These are phyloP conservation scores for Kalmusia sp. DNA, from an alignment of 2,329 filamentous ascomycete species.

Conservation along the genomic window DNA sequence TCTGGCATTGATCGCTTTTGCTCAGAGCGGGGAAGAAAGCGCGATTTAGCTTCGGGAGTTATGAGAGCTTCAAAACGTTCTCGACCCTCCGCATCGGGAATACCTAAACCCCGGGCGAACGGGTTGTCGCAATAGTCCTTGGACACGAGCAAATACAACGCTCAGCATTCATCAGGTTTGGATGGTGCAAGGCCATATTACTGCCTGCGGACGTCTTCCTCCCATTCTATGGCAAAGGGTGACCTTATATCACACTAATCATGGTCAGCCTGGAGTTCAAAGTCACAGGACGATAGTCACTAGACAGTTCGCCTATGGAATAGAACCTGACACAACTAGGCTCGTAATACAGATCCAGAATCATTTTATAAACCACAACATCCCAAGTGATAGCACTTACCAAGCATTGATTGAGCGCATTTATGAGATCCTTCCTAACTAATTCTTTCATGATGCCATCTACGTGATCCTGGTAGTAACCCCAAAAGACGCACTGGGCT, in stretches of 20 bases:
- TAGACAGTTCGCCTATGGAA: no score
- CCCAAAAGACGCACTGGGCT: not conserved
- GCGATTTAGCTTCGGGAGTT: slow-evolving; percentile 1
- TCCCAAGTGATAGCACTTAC: no score
- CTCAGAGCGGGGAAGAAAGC: not conserved
- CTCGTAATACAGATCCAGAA: no score
- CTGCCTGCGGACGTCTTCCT: not conserved
- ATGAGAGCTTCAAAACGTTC: slow-evolving; percentile 2
- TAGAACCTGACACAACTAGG: no score
- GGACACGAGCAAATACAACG: not conserved
- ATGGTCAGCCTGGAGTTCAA: no score
- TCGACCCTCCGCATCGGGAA: not conserved
- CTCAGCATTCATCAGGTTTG: not conserved
- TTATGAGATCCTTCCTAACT: not conserved
- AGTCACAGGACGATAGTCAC: no score
- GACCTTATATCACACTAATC: not conserved
- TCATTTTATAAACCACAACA: no score
- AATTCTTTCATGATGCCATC: not conserved
- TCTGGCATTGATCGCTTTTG: not conserved
- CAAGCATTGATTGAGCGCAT: slow-evolving; percentile 2
- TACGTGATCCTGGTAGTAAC: not conserved
- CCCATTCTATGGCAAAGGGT: slow-evolving; percentile 1
- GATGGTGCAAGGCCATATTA: slow-evolving; percentile 2
- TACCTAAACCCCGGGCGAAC: not conserved
- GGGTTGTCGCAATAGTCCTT: no score